phyloP scores from a whole-genome alignment of 2,329 filamentous ascomycete genomes.

The Acrocalymma vagum region DNA sequence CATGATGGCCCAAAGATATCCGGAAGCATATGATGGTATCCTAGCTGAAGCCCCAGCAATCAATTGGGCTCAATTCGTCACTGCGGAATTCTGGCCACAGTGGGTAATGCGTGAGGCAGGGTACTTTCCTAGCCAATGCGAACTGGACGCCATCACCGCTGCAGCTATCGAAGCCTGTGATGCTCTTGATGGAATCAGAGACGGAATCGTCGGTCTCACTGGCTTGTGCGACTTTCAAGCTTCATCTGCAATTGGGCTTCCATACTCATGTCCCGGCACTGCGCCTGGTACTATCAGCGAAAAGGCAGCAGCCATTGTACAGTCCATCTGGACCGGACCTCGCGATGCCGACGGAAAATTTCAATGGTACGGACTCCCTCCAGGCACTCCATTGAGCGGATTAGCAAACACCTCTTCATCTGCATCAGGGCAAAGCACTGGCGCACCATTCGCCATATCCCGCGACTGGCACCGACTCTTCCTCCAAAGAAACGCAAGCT shows the following conservation, averaged over 20 bases:
- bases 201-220: constrained; percentile 27
- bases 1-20: constrained; percentile 46
- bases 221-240: constrained; percentile 32
- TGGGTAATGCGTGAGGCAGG: constrained; percentile 28
- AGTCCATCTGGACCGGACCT: constrained; percentile 9
- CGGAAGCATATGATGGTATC: constrained; percentile 47
- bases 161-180: constrained; percentile 33
- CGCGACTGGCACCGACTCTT: constrained; percentile 33
- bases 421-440: not conserved
- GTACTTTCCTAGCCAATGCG: constrained; percentile 23
- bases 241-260: not conserved
- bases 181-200: constrained; percentile 27
- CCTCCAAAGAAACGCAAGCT: constrained; percentile 3
- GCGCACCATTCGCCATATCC: constrained; percentile 19
- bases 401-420: constrained; percentile 1
- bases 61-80: constrained; percentile 17
- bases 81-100: constrained; percentile 21
- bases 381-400: constrained; percentile 5
- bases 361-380: constrained; percentile 6
- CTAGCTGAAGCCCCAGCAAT: constrained; percentile 37
- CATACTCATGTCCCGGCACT: constrained; percentile 12
- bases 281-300: constrained; percentile 8
- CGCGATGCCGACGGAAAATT: constrained; percentile 1
- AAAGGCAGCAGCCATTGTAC: constrained; percentile 1
- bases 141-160: constrained; percentile 27